A percentile compares a stretch with the other conserved stretches of the same genome.
Evolutionary conservation across 108 stramenopile species (phyloP).

Genomic region (Cyclotella atomus): DNA sequence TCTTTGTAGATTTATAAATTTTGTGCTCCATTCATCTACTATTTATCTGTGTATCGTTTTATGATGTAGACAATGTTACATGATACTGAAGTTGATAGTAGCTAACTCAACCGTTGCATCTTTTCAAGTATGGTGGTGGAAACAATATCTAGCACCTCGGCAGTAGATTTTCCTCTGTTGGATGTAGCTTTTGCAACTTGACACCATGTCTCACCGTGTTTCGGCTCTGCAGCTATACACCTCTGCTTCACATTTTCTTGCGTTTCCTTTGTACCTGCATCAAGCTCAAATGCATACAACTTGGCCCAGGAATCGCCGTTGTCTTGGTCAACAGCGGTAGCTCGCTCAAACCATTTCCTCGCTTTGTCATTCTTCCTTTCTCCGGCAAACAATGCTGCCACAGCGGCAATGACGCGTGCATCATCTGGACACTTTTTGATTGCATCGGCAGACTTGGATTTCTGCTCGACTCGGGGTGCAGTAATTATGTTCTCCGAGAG

Average conservation of each 20-base stretch:
- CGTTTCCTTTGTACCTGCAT: conserved; percentile 67
- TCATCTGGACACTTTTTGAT: conserved; percentile 93
- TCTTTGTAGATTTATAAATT: too few species aligned
- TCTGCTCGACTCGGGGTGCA: conserved; percentile 87
- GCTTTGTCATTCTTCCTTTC: conserved; percentile 93
- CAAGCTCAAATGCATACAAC: conserved; percentile 89
- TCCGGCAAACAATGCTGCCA: conserved; percentile 91
- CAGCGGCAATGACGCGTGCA: conserved; percentile 88
- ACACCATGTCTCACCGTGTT: conserved; percentile 94
- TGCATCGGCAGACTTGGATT: conserved; percentile 90
- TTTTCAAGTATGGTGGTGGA: conserved; percentile 49
- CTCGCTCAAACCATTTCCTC: conserved; percentile 96
- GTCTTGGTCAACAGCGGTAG: conserved; percentile 86
- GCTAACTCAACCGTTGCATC: conserved; percentile 25
- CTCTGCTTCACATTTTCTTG: conserved; percentile 68
- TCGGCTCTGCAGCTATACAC: conserved; percentile 88
- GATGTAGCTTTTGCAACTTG: conserved; percentile 77
- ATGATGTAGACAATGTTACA: too few species aligned
- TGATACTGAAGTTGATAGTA: too few species aligned
- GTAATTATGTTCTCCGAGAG: conserved; percentile 90
- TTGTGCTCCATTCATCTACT: too few species aligned
- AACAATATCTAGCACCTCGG: conserved; percentile 66
- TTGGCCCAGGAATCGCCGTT: conserved; percentile 95
- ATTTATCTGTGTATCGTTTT: too few species aligned
- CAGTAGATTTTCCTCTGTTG: conserved; percentile 62